Percentiles rank a stretch among this genome's conserved stretches.
These are phyloP conservation scores for Suillus hirtellus DNA, from an alignment of 768 basidiomycete genomes.

Conservation along the genomic window DNA sequence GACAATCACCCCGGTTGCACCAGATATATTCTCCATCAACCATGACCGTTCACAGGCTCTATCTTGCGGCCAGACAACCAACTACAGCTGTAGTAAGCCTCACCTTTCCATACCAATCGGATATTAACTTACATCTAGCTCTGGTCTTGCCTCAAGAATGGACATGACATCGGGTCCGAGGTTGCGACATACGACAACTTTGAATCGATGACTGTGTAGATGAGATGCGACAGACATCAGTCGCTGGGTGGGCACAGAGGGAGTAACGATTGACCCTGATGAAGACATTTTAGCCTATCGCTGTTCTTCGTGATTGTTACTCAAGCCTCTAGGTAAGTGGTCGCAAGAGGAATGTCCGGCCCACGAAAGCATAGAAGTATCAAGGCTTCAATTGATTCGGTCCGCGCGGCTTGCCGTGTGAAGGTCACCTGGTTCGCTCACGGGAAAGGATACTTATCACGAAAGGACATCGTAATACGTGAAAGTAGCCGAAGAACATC, in stretches of 20 bases:
- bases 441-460: not conserved
- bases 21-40: slow-evolving; percentile 72
- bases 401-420: slow-evolving; percentile 1
- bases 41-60: slow-evolving; percentile 59
- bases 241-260: slow-evolving; percentile 14
- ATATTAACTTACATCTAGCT: slow-evolving; percentile 50
- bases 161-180: slow-evolving; percentile 68
- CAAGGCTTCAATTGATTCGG: not conserved
- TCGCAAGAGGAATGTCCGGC: not conserved
- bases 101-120: slow-evolving; percentile 1
- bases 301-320: not conserved
- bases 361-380: not conserved
- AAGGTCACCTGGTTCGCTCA: not conserved
- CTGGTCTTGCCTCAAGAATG: slow-evolving; percentile 45
- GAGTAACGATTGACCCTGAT: slow-evolving; percentile 27
- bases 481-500: not conserved
- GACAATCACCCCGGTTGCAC: slow-evolving; percentile 61
- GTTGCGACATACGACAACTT: slow-evolving; percentile 59
- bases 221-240: slow-evolving; percentile 29
- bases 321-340: not conserved
- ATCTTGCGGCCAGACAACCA: slow-evolving; percentile 56
- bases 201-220: slow-evolving; percentile 29
- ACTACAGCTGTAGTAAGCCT: slow-evolving; percentile 26
- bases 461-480: not conserved
- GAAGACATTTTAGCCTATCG: slow-evolving; percentile 22